Percentiles rank a stretch among this genome's conserved stretches.
Evolutionary conservation across 768 basidiomycete species (phyloP).

Genomic region (Tulasnella sp.): DNA sequence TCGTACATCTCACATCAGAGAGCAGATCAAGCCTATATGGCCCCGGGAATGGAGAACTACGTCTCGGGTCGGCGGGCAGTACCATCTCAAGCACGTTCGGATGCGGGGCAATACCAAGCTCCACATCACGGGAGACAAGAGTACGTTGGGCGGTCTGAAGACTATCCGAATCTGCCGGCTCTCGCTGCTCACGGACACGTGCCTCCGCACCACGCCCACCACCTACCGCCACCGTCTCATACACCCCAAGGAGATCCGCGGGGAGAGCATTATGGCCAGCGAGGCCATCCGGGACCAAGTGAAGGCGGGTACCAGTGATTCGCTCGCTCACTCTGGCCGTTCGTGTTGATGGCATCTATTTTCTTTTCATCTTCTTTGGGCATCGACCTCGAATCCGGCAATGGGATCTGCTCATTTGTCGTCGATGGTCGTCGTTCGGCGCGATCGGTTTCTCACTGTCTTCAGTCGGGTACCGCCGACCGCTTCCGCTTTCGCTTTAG

Average conservation of each 20-base stretch:
- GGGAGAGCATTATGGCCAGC: constrained; percentile 1
- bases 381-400: constrained; percentile 7
- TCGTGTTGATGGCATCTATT: neutral
- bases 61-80: neutral
- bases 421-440: too few relatives aligned
- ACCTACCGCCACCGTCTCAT: constrained; percentile 1
- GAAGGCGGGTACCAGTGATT: constrained; percentile 6
- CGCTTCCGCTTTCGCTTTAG: too few relatives aligned
- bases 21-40: neutral
- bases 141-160: too few relatives aligned
- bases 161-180: neutral
- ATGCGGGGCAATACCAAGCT: too few relatives aligned
- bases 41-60: neutral
- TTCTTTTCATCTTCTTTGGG: neutral
- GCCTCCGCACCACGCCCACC: neutral
- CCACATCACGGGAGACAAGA: too few relatives aligned
- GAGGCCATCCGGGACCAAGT: constrained; percentile 12
- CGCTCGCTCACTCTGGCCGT: neutral
- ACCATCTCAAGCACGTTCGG: too few relatives aligned
- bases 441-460: too few relatives aligned
- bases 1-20: neutral
- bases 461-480: too few relatives aligned
- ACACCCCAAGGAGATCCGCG: neutral
- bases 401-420: too few relatives aligned
- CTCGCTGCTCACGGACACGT: neutral